phyloP scores from a whole-genome alignment of 192 early-diverging fungal species.

The Backusella parvicylindrica region DNA sequence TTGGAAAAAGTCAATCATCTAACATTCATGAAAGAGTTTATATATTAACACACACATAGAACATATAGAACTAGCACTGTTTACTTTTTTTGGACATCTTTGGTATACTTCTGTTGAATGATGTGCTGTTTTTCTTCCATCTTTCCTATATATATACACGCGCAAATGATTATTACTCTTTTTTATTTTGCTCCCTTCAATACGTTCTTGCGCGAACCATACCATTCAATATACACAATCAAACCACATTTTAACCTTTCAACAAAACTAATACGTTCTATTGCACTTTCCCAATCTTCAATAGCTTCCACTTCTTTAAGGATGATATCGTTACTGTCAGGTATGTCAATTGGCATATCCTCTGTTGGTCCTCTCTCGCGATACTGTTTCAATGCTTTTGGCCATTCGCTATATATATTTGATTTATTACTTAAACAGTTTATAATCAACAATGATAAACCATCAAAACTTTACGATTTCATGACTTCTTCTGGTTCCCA shows the following conservation, averaged over 20 bases:
- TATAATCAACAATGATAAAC: too few relatives aligned
- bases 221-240: background rate
- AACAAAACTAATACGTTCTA: background rate
- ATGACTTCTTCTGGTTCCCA: background rate
- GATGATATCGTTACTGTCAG: background rate
- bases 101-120: background rate
- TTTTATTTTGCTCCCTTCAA: too few relatives aligned
- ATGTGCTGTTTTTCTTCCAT: background rate
- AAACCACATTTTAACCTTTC: background rate
- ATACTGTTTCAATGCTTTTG: background rate
- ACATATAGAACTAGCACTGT: too few relatives aligned
- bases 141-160: background rate
- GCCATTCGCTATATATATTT: background rate
- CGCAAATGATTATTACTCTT: too few relatives aligned
- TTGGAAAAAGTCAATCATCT: background rate
- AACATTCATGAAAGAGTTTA: background rate
- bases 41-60: too few relatives aligned
- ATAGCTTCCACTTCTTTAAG: background rate
- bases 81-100: background rate
- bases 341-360: background rate
- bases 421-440: too few relatives aligned
- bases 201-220: too few relatives aligned
- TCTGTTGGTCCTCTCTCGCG: background rate
- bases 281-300: background rate
- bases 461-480: background rate